phyloP scores from a whole-genome alignment of 2,329 filamentous ascomycete genomes.

The Elsinoe fawcettii region DNA sequence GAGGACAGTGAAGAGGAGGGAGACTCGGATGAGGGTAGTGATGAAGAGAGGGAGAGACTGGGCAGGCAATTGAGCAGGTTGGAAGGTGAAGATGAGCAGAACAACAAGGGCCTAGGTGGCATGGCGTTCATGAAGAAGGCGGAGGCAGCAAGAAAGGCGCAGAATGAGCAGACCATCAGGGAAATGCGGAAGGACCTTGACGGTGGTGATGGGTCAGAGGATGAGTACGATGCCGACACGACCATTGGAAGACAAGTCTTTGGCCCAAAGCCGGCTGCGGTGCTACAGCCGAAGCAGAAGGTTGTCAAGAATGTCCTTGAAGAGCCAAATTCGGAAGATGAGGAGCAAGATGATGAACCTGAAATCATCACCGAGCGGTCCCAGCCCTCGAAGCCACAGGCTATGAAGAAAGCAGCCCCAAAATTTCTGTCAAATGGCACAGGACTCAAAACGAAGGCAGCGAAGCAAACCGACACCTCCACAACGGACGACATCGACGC shows the following conservation, averaged over 20 bases:
- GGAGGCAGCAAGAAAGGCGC: constrained; percentile 66
- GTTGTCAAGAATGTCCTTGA: constrained; percentile 49
- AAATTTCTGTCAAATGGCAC: constrained; percentile 27
- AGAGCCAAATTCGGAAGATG: constrained; percentile 47
- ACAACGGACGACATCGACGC: constrained; percentile 6
- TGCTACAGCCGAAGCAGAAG: constrained; percentile 25
- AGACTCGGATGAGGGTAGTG: constrained; percentile 43
- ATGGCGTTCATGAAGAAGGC: constrained; percentile 96
- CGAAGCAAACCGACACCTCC: not conserved
- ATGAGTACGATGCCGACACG: constrained; percentile 41
- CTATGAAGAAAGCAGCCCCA: constrained; percentile 16
- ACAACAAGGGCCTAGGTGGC: constrained; percentile 57
- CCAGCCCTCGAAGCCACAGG: constrained; percentile 18
- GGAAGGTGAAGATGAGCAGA: constrained; percentile 29
- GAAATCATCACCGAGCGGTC: constrained; percentile 32
- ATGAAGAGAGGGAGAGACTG: constrained; percentile 16
- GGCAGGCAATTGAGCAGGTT: constrained; percentile 36
- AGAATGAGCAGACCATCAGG: constrained; percentile 64
- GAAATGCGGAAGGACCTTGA: constrained; percentile 59
- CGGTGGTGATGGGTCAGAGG: constrained; percentile 49
- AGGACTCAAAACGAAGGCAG: constrained; percentile 28
- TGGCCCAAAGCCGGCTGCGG: constrained; percentile 43
- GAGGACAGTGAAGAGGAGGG: constrained; percentile 45
- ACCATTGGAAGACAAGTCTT: constrained; percentile 65
- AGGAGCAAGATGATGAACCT: constrained; percentile 23